A percentile compares a stretch with the other conserved stretches of the same genome.
Evolutionary conservation across 192 early-diverging fungal genomes (phyloP).

Genomic region (Backusella circina): DNA sequence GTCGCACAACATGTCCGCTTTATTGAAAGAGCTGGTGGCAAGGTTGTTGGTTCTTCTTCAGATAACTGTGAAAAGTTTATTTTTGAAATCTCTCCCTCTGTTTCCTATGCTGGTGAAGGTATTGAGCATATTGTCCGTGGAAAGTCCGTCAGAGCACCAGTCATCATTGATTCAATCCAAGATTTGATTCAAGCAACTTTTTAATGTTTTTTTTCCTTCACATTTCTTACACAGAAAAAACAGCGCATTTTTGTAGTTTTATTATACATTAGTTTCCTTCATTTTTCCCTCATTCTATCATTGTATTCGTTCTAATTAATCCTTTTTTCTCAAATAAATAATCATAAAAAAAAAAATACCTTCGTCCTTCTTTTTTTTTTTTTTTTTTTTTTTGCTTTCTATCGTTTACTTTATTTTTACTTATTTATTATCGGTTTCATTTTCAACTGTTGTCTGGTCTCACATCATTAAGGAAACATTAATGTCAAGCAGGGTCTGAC

Average conservation of each 20-base stretch:
- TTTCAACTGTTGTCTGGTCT: neutral
- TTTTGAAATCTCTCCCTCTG: constrained; percentile 87
- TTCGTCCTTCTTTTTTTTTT: neutral
- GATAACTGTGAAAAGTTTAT: constrained; percentile 29
- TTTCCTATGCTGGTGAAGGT: constrained; percentile 92
- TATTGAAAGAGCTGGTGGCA: constrained; percentile 79
- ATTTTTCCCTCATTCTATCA: neutral
- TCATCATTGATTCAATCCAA: constrained; percentile 30
- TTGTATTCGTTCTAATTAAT: neutral
- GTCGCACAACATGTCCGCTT: constrained; percentile 85
- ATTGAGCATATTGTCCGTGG: constrained; percentile 71
- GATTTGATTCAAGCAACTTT: constrained; percentile 23
- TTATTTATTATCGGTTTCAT: neutral
- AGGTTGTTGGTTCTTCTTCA: constrained; percentile 38
- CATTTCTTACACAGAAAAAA: neutral
- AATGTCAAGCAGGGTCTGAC: neutral
- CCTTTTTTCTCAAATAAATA: neutral
- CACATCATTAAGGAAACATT: neutral
- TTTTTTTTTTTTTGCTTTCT: neutral
- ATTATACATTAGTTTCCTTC: neutral
- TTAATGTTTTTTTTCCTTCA: neutral
- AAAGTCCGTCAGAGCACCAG: constrained; percentile 60
- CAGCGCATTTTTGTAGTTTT: neutral
- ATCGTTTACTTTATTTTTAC: neutral
- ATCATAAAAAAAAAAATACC: neutral